phyloP scores from a whole-genome alignment of 768 basidiomycete genomes.

The Hericium alpestre region DNA sequence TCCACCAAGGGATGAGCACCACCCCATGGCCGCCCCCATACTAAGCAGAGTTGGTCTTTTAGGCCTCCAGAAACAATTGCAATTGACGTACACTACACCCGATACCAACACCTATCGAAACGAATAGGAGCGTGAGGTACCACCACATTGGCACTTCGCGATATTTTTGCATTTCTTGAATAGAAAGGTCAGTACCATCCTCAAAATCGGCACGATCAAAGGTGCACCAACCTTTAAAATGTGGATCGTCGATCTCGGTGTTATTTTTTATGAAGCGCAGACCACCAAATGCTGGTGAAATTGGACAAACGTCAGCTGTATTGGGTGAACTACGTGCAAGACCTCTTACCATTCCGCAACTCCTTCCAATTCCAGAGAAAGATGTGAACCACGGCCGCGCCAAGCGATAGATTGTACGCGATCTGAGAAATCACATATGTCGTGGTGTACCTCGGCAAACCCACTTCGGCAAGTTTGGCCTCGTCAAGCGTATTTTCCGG shows the following conservation, averaged over 20 bases:
- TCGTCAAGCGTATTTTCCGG: conserved; percentile 27
- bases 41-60: conserved; percentile 2
- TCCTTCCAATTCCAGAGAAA: conserved; percentile 44
- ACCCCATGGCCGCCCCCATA: conserved; percentile 21
- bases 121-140: conserved; percentile 34
- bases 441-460: conserved; percentile 29
- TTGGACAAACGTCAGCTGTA: neutral
- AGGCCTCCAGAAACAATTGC: neutral
- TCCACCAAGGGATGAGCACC: conserved; percentile 45
- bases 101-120: conserved; percentile 38
- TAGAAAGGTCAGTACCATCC: neutral
- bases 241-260: conserved; percentile 39
- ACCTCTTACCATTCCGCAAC: conserved; percentile 27
- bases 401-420: conserved; percentile 40
- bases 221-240: conserved; percentile 30
- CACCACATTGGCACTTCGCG: conserved; percentile 45
- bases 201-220: neutral
- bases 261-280: conserved; percentile 28
- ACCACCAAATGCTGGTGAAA: conserved; percentile 28
- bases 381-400: conserved; percentile 38
- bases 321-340: neutral
- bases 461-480: conserved; percentile 17
- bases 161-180: conserved; percentile 39
- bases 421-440: conserved; percentile 39
- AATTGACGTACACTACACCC: conserved; percentile 25